Evolutionary conservation across 2,329 filamentous ascomycete species (phyloP), one percentile per base, ranked within the genome.

Genomic region (Cercospora zeae-maydis): DNA sequence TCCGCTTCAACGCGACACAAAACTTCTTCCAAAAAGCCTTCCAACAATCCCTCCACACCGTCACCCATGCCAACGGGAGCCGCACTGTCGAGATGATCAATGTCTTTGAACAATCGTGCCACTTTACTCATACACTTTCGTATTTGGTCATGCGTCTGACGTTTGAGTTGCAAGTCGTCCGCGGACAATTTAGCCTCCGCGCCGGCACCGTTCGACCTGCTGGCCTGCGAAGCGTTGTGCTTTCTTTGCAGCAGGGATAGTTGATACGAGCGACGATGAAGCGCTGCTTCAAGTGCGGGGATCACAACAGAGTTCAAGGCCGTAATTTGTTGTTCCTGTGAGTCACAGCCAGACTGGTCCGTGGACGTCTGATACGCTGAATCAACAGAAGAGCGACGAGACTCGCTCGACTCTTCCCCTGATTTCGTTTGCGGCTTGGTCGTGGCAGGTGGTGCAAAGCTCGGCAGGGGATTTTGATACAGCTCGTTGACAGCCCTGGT

Each of bases 61-160:
- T 91, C 88, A 0, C 92, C 93, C 93, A 98, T 97, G 0, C 92
- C 92, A 10, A 98, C 92, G 5, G 92, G 91, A 69, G 92, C 90
- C 47, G 88, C 85, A 75, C 89, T 89, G 77, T 99, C 95, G 77
- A 88, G 90, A 66, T 89, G 85, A 76, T 99, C 93, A 72, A 99
- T 92, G 75, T 96, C 92, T 73, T 88, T 89, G 77, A 96, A 96
- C 24, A 93, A 83, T 63, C 90, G 86, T 1, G 88, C 89, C 31
- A 96, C 83, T 74, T 96, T 96, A 67, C 88, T 88, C 11, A 96
- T 91, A 30, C 96, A 81, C 72, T 88, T 86, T 67, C 89, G 84
- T 45, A 98, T 83, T 75, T 90, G 89, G 63, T 96, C 92, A 72
- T 98, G 93, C 0, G 89, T 88, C 53, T 92, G 85, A n/a, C 75